Conservation (phyloP, 805 yeast species). For the Teunomyces tritomae region DNA sequence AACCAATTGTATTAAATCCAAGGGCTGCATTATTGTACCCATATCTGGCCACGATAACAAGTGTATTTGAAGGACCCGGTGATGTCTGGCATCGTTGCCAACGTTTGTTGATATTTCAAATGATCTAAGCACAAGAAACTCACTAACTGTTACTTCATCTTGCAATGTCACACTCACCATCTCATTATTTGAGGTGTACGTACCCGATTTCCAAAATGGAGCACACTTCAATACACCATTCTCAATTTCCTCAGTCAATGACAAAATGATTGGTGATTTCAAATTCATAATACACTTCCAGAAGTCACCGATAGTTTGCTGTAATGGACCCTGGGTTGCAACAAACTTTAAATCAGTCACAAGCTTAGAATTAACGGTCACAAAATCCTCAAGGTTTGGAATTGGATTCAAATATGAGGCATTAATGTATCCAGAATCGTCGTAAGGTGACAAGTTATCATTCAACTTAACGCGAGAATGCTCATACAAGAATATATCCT, state of each 20-base stretch:
- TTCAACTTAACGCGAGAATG: constrained; percentile 72
- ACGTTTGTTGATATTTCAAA: constrained; percentile 13
- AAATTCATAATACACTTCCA: constrained; percentile 75
- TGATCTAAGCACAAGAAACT: constrained; percentile 13
- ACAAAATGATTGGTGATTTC: constrained; percentile 61
- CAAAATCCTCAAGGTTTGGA: constrained; percentile 9
- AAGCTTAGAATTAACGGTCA: constrained; percentile 7
- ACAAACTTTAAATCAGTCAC: constrained; percentile 37
- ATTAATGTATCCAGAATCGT: constrained; percentile 65
- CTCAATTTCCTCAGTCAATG: constrained; percentile 75
- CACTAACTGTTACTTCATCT: constrained; percentile 2
- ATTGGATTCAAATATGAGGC: constrained; percentile 63
- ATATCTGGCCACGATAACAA: constrained; percentile 82
- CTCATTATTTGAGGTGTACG: constrained; percentile 35
- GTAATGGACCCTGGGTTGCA: constrained; percentile 88
- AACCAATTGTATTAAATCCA: constrained; percentile 52
- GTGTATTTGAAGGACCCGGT: constrained; percentile 70
- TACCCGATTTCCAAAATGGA: constrained; percentile 72
- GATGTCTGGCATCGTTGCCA: constrained; percentile 15
- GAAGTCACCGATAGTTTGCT: constrained; percentile 73
- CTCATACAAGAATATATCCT: constrained; percentile 84
- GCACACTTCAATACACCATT: constrained; percentile 75
- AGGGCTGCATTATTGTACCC: constrained; percentile 56
- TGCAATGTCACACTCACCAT: constrained; percentile 18
- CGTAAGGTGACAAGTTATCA: constrained; percentile 14